These are phyloP conservation scores for Aspergillus incahuasiensis DNA, from an alignment of 495 filamentous ascomycete species.

Conservation along the genomic window DNA sequence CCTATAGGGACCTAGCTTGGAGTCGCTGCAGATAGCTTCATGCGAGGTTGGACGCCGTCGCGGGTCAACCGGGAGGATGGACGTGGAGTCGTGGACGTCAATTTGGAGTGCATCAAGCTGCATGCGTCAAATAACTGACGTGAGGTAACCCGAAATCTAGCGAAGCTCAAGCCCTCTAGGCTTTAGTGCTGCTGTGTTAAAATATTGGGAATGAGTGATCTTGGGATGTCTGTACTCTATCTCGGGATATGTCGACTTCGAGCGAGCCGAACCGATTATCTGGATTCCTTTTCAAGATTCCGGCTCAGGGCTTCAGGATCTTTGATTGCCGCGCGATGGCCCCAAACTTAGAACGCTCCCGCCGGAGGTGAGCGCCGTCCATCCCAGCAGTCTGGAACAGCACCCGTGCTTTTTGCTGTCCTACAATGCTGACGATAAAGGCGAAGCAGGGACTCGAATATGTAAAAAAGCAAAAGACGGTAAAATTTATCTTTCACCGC, in stretches of 20 bases:
- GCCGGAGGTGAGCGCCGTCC: background rate
- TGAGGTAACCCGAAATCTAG: background rate
- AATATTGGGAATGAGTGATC: background rate
- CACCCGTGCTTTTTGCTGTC: constrained; percentile 19
- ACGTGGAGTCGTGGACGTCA: background rate
- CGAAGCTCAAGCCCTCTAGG: background rate
- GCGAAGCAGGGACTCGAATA: background rate
- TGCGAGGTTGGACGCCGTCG: background rate
- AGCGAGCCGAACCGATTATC: background rate
- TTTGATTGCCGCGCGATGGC: background rate
- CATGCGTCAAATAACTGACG: background rate
- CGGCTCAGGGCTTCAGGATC: background rate
- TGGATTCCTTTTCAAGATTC: too few relatives aligned
- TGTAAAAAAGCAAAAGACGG: background rate
- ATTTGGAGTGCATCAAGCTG: background rate
- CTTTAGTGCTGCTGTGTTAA: background rate
- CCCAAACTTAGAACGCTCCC: background rate
- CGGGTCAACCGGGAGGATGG: background rate
- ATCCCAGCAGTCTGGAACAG: constrained; percentile 20
- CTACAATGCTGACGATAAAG: background rate
- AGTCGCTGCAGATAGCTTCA: background rate
- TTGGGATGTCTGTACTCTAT: background rate
- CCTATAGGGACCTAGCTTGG: background rate
- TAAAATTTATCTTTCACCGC: background rate
- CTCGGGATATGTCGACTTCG: background rate